phyloP scores from a whole-genome alignment of 208 protist species.

The Leishmania tropica region DNA sequence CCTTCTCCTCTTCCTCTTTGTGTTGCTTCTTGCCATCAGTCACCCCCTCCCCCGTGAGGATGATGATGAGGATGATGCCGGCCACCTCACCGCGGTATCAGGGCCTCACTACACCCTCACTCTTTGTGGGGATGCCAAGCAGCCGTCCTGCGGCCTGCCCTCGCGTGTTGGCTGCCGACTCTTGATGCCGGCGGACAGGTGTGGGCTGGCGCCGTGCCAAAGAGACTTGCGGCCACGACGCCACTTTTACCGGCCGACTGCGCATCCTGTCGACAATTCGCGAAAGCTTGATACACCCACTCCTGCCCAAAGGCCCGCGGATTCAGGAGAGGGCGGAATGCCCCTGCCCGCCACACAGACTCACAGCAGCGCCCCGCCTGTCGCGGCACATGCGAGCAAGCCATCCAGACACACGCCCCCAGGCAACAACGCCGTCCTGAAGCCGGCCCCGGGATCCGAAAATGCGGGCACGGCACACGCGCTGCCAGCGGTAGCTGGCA shows the following conservation, averaged over 20 bases:
- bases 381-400: too few relatives aligned
- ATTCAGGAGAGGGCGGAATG: too few relatives aligned
- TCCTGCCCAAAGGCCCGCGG: too few relatives aligned
- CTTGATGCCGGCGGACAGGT: not conserved
- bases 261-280: too few relatives aligned
- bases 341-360: too few relatives aligned
- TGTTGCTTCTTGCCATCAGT: not conserved
- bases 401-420: too few relatives aligned
- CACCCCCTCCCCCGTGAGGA: too few relatives aligned
- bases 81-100: not conserved
- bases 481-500: not conserved
- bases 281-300: too few relatives aligned
- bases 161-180: not conserved
- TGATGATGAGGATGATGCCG: not conserved
- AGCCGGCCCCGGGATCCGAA: not conserved
- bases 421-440: not conserved
- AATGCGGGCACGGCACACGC: not conserved
- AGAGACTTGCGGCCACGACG: not conserved
- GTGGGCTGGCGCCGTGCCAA: not conserved
- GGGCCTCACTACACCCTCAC: not conserved
- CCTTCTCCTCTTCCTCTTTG: not conserved
- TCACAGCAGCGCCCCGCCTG: too few relatives aligned
- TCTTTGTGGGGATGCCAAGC: not conserved
- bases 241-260: not conserved
- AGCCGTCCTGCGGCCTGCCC: not conserved